Conservation (phyloP, 2,329 filamentous ascomycete species). For the Hortaea sp. region DNA sequence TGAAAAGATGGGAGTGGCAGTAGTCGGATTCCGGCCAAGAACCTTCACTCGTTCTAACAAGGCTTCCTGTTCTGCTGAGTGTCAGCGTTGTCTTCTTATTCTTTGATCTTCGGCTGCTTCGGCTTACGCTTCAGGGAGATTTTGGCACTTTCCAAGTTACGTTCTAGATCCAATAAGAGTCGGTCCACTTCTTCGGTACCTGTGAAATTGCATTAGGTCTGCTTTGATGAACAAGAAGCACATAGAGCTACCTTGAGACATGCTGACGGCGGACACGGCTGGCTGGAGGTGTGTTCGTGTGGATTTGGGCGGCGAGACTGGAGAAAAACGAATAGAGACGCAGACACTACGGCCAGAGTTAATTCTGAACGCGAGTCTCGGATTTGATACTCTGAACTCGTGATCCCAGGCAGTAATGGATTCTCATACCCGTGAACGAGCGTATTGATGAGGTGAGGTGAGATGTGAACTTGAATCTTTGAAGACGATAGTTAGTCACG, state of each 20-base stretch:
- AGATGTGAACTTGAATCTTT: no score
- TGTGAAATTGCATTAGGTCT: neutral
- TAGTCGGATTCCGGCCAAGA: slow-evolving; percentile 59
- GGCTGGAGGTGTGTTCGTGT: no score
- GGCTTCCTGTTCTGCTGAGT: slow-evolving; percentile 48
- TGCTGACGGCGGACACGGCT: neutral
- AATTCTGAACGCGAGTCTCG: no score
- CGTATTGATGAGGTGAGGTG: no score
- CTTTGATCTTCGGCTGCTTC: neutral
- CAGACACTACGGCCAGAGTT: no score
- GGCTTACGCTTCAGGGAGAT: slow-evolving; percentile 18
- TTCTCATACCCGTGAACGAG: no score
- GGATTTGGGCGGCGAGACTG: no score
- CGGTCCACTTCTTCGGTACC: slow-evolving; percentile 18
- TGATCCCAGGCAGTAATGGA: no score
- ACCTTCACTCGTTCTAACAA: slow-evolving; percentile 60
- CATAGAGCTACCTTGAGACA: neutral
- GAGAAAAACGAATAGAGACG: no score
- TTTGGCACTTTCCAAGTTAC: slow-evolving; percentile 17
- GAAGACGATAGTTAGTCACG: no score
- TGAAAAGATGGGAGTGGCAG: slow-evolving; percentile 79
- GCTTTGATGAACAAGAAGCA: neutral
- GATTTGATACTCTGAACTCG: no score
- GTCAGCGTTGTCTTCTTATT: slow-evolving; percentile 5
- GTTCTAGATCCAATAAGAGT: slow-evolving; percentile 19